phyloP scores from a whole-genome alignment of 169 alveolate genomes.

The Plasmodium gonderi region DNA sequence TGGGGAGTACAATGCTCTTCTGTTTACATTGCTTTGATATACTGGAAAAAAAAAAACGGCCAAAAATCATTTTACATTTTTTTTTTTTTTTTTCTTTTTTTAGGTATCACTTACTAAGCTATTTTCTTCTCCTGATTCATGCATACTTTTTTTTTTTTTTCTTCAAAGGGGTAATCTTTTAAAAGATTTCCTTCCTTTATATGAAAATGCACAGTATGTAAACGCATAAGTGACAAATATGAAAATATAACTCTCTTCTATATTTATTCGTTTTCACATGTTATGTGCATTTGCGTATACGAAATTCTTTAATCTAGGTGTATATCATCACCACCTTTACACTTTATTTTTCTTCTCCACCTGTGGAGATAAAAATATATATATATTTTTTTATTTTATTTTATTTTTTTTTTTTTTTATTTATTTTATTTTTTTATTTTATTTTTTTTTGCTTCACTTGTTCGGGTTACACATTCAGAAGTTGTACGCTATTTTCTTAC shows the following conservation, averaged over 20 bases:
- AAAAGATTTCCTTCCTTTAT: not conserved
- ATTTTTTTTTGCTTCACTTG: no score
- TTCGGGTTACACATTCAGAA: no score
- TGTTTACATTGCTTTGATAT: constrained; percentile 27
- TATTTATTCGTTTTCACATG: not conserved
- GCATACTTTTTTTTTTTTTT: constrained; percentile 17
- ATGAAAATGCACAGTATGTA: not conserved
- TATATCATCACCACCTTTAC: not conserved
- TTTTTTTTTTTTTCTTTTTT: not conserved
- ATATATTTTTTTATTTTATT: no score
- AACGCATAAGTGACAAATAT: not conserved
- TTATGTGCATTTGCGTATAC: no score
- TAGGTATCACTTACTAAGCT: not conserved
- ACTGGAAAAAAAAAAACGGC: not conserved
- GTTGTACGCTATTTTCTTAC: no score
- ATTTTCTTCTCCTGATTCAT: not conserved
- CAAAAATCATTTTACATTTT: constrained; percentile 42
- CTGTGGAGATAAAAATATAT: no score
- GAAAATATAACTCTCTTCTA: not conserved
- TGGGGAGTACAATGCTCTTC: not conserved
- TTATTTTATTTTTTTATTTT: no score
- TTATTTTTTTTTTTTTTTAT: no score
- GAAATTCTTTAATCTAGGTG: constrained; percentile 1
- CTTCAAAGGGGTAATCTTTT: not conserved
- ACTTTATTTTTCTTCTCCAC: not conserved